Percentiles rank a stretch among this genome's conserved stretches.
Conservation (phyloP, 2,329 filamentous ascomycete species). For the Massarina eburnea region DNA sequence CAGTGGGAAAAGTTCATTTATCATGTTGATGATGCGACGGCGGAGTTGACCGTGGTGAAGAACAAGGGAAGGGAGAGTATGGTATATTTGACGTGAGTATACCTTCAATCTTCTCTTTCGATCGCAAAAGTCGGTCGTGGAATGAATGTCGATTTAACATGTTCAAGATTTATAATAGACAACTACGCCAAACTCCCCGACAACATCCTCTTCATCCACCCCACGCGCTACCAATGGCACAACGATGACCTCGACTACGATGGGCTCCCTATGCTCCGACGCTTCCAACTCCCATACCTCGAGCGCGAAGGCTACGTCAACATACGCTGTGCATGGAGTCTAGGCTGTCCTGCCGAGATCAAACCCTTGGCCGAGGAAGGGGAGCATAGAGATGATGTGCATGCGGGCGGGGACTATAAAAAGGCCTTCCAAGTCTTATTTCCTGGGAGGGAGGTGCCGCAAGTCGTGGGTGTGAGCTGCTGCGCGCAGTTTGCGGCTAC, state of each 20-base stretch:
- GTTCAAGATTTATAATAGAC: conserved; percentile 44
- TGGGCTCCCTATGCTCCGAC: conserved; percentile 51
- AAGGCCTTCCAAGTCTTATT: conserved; percentile 55
- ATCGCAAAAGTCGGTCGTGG: background rate
- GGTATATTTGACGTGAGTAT: conserved; percentile 51
- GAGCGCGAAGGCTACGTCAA: conserved; percentile 56
- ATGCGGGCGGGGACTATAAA: conserved; percentile 53
- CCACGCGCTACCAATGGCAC: conserved; percentile 50
- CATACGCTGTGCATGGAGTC: conserved; percentile 55
- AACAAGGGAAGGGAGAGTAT: conserved; percentile 55
- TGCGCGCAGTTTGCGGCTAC: conserved; percentile 60
- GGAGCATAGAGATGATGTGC: conserved; percentile 47
- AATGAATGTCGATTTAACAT: background rate
- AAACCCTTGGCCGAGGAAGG: conserved; percentile 47
- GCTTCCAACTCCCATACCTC: conserved; percentile 53
- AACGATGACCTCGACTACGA: conserved; percentile 57
- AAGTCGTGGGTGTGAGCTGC: conserved; percentile 53
- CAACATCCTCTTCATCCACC: conserved; percentile 46
- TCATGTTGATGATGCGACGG: conserved; percentile 43
- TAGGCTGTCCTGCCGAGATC: conserved; percentile 56
- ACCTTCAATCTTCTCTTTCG: background rate
- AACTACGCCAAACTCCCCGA: conserved; percentile 45
- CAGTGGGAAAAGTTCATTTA: conserved; percentile 47
- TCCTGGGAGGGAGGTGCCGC: conserved; percentile 43
- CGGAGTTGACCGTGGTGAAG: conserved; percentile 45